A percentile compares a stretch with the other conserved stretches of the same genome.
Evolutionary conservation across 176 grass and related monocot species (phyloP).

Genomic region (Pontederia paniculata): DNA sequence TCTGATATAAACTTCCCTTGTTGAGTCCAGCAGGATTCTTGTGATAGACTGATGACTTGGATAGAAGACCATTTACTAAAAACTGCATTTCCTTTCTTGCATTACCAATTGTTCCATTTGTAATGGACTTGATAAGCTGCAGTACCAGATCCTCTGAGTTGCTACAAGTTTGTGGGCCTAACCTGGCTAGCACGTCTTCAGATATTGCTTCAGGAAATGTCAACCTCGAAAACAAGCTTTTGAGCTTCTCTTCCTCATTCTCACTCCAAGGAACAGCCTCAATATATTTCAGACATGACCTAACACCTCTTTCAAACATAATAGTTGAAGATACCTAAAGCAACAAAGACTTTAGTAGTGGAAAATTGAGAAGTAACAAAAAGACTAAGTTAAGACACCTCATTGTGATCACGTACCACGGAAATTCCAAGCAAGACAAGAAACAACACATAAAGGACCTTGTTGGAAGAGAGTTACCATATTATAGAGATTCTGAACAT

Average conservation of each 20-base stretch:
- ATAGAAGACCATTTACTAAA: conserved; percentile 71
- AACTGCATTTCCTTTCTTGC: conserved; percentile 89
- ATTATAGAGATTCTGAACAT: too few relatives aligned
- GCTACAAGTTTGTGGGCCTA: conserved; percentile 23
- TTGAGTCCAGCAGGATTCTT: conserved; percentile 63
- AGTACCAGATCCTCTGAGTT: conserved; percentile 37
- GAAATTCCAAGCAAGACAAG: too few relatives aligned
- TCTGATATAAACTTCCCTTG: conserved; percentile 42
- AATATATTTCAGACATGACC: conserved; percentile 70
- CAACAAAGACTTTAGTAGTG: conserved; percentile 7
- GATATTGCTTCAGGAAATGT: conserved; percentile 42
- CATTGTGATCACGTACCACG: too few relatives aligned
- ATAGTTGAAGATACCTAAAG: conserved; percentile 64
- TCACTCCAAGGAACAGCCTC: conserved; percentile 81
- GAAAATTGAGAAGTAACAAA: neutral
- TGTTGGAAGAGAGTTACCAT: too few relatives aligned
- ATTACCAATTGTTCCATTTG: conserved; percentile 37
- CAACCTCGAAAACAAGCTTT: conserved; percentile 45
- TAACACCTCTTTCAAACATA: conserved; percentile 64
- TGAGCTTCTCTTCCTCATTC: conserved; percentile 70
- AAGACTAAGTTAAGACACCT: neutral
- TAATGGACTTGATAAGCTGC: conserved; percentile 60
- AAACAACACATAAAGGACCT: too few relatives aligned
- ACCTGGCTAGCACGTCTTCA: conserved; percentile 54
- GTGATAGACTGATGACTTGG: conserved; percentile 69